Evolutionary conservation across 371 early-diverging fungal species (phyloP), one percentile per base, ranked within the genome.

Genomic region (Mortierella sp.): DNA sequence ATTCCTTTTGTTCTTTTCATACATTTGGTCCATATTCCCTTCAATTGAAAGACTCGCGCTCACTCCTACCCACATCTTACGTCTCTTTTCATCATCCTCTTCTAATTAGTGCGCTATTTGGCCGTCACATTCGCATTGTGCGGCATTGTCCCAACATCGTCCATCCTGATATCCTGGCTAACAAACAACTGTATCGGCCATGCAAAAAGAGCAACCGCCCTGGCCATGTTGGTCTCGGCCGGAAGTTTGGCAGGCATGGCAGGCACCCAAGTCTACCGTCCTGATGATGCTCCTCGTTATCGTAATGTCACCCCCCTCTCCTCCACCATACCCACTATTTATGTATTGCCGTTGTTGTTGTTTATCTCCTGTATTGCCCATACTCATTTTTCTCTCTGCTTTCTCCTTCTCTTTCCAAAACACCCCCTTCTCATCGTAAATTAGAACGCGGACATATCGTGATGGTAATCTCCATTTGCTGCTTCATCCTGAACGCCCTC

Each of bases 251-350:
- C 93, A 13, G 60, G 81, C 14, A 79, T 83, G 75, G 88, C 91
- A 73, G 92, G 94, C 44, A 92, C 93, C 16, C 94, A 93, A 74
- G 89, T 92, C 16, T 95, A 95, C 75, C 91, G 94, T 47, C 84
- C 87, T 13, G 78, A 87, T 28, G 95, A 95, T 72, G 92, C 90
- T 7, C 95, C 95, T 1, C 84, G 84, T 19, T 84, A 80, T 34
- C 78, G 80, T 84, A 84, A 38, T 63, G 8, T 42, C 21, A 4
- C 21, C 24, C 7, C 16, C 0, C 31, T 10, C 55, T 71, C 55
- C 5, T 74, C 70, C 54, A 24, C 42, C 4, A 34, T 24, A 1
- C 45, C 8, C 34, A 11, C 47, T 47, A 1, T 50, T 16, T 16
- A 9, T 50, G n/a, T n/a, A n/a, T n/a, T n/a, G n/a, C n/a, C 50